Conservation (phyloP, 2,329 filamentous ascomycete genomes). For the Achaetomium macrosporum region DNA sequence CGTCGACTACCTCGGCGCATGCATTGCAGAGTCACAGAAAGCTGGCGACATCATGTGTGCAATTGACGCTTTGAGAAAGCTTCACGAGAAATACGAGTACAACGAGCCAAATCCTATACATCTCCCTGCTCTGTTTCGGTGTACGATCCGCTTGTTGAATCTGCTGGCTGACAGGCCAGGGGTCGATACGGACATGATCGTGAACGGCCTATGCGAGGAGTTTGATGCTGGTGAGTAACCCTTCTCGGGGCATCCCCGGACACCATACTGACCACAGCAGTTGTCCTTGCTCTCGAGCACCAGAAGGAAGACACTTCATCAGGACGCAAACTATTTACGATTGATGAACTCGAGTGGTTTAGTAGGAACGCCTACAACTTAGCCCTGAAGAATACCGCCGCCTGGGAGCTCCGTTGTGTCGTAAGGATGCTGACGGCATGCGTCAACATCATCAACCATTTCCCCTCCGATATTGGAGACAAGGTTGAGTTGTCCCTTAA, state of each 20-base stretch:
- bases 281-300: slow-evolving; percentile 36
- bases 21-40: slow-evolving; percentile 69
- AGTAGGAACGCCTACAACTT: slow-evolving; percentile 76
- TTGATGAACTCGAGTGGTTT: slow-evolving; percentile 75
- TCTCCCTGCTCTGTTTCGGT: slow-evolving; percentile 59
- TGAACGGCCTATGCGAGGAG: slow-evolving; percentile 17
- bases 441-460: slow-evolving; percentile 45
- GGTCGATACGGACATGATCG: slow-evolving; percentile 11
- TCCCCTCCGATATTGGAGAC: slow-evolving; percentile 43
- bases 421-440: slow-evolving; percentile 52
- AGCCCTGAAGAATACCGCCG: slow-evolving; percentile 54
- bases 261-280: slow-evolving; percentile 30
- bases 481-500: slow-evolving; percentile 50
- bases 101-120: slow-evolving; percentile 45
- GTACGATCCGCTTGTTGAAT: slow-evolving; percentile 47
- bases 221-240: slow-evolving; percentile 13
- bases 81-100: slow-evolving; percentile 52
- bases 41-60: slow-evolving; percentile 56
- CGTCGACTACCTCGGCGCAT: slow-evolving; percentile 68
- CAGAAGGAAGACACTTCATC: slow-evolving; percentile 30
- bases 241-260: background rate
- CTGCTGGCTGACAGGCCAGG: slow-evolving; percentile 34
- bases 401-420: slow-evolving; percentile 48
- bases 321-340: slow-evolving; percentile 46
- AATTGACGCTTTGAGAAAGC: slow-evolving; percentile 51